A percentile compares a stretch with the other conserved stretches of the same genome.
These are phyloP conservation scores for Phytophthora europaea DNA, from an alignment of 352 stramenopile genomes.

Conservation along the genomic window DNA sequence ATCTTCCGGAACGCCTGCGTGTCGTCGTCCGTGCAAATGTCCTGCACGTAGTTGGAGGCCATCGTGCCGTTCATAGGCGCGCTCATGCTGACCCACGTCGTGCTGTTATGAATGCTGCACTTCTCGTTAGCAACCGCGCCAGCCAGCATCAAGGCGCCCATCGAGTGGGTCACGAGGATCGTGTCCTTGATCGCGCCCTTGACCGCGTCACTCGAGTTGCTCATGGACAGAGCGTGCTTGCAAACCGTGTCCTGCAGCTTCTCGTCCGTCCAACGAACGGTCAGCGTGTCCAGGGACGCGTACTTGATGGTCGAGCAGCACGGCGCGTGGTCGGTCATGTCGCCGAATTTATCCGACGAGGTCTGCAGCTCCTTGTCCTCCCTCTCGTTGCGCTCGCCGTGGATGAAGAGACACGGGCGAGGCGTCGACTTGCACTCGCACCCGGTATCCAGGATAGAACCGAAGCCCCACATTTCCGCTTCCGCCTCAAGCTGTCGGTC, in stretches of 20 bases:
- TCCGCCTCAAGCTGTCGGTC: slow-evolving; percentile 26
- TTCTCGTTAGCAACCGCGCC: slow-evolving; percentile 53
- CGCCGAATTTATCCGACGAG: slow-evolving; percentile 39
- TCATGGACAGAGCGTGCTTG: slow-evolving; percentile 43
- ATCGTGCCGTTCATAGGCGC: slow-evolving; percentile 59
- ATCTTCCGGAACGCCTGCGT: slow-evolving; percentile 42
- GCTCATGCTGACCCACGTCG: slow-evolving; percentile 59
- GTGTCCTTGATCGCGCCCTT: slow-evolving; percentile 44
- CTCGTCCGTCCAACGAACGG: slow-evolving; percentile 43
- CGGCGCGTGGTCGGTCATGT: slow-evolving; percentile 45
- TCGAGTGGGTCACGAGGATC: slow-evolving; percentile 60
- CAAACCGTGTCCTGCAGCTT: slow-evolving; percentile 48
- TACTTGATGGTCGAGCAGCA: slow-evolving; percentile 57
- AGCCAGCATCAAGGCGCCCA: slow-evolving; percentile 53
- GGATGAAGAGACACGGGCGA: slow-evolving; percentile 58
- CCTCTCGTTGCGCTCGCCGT: slow-evolving; percentile 37
- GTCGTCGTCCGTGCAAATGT: slow-evolving; percentile 46
- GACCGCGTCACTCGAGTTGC: slow-evolving; percentile 20
- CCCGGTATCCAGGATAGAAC: slow-evolving; percentile 12
- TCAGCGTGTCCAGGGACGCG: slow-evolving; percentile 43
- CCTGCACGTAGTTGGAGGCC: slow-evolving; percentile 52
- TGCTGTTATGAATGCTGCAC: slow-evolving; percentile 54
- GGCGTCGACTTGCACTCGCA: slow-evolving; percentile 45
- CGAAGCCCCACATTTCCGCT: slow-evolving; percentile 31
- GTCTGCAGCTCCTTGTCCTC: slow-evolving; percentile 34